A percentile compares a stretch with the other conserved stretches of the same genome.
These are phyloP conservation scores for Penicillium mononematosum DNA, from an alignment of 495 filamentous ascomycete genomes.

Conservation along the genomic window DNA sequence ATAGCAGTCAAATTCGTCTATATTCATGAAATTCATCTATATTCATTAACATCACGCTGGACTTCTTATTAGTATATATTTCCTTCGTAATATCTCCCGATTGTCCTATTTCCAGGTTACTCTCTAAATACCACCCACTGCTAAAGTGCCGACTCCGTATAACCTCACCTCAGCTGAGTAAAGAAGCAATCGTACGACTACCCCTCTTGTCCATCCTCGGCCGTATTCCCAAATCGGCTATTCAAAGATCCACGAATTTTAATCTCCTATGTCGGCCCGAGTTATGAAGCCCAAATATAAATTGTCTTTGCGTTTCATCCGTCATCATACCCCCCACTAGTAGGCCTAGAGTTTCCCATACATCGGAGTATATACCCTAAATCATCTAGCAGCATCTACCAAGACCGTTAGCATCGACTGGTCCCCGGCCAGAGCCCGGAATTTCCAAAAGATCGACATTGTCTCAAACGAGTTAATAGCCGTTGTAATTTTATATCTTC, in stretches of 20 bases:
- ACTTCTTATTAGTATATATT: background rate
- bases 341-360: background rate
- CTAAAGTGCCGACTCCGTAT: background rate
- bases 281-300: background rate
- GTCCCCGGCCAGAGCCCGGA: background rate
- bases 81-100: background rate
- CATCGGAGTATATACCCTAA: background rate
- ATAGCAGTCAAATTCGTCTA: background rate
- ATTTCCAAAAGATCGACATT: background rate
- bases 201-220: background rate
- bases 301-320: background rate
- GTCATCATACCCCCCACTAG: background rate
- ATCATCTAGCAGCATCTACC: background rate
- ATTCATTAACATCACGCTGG: background rate
- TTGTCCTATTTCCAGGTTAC: background rate
- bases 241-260: background rate
- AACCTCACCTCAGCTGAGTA: background rate
- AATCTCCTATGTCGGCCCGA: background rate
- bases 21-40: background rate
- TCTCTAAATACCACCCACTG: background rate
- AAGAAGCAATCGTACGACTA: background rate
- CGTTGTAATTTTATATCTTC: background rate
- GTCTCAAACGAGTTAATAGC: background rate
- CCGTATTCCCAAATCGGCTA: conserved; percentile 2
- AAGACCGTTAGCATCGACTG: background rate